Conservation (phyloP, 2,329 filamentous ascomycete genomes). For the Pyrenophora teres region DNA sequence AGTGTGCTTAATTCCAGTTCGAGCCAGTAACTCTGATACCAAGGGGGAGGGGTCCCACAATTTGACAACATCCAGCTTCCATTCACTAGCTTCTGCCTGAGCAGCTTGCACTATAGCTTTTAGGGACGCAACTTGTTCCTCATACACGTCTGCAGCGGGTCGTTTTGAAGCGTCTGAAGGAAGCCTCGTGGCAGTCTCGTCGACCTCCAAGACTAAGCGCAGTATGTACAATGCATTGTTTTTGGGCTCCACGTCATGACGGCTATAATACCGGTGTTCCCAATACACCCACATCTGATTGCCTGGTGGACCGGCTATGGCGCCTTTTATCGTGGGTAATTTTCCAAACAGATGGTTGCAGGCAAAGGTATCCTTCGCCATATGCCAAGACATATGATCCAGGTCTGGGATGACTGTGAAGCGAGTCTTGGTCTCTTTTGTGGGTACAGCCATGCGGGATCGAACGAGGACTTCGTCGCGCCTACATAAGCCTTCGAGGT, state of each 20-base stretch:
- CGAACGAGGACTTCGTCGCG: conserved; percentile 66
- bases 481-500: background rate
- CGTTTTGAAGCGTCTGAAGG: conserved; percentile 14
- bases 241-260: conserved; percentile 48
- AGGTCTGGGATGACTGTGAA: conserved; percentile 70
- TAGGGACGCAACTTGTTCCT: conserved; percentile 11
- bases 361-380: conserved; percentile 76
- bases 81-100: conserved; percentile 68
- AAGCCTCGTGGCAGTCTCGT: conserved; percentile 15
- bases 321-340: conserved; percentile 66
- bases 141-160: background rate
- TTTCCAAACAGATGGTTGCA: conserved; percentile 61
- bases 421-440: conserved; percentile 48
- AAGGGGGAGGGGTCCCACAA: conserved; percentile 77
- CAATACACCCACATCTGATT: conserved; percentile 70
- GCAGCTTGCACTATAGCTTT: conserved; percentile 67
- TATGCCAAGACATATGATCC: conserved; percentile 72
- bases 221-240: conserved; percentile 70
- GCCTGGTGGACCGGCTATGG: conserved; percentile 58
- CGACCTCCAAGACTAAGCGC: conserved; percentile 64
- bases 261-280: conserved; percentile 55
- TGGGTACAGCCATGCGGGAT: conserved; percentile 49
- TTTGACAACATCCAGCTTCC: conserved; percentile 69
- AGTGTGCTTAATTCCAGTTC: background rate
- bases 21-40: conserved; percentile 21